Conservation (phyloP, 495 filamentous ascomycete genomes). For the Aspergillus ellipticus region DNA sequence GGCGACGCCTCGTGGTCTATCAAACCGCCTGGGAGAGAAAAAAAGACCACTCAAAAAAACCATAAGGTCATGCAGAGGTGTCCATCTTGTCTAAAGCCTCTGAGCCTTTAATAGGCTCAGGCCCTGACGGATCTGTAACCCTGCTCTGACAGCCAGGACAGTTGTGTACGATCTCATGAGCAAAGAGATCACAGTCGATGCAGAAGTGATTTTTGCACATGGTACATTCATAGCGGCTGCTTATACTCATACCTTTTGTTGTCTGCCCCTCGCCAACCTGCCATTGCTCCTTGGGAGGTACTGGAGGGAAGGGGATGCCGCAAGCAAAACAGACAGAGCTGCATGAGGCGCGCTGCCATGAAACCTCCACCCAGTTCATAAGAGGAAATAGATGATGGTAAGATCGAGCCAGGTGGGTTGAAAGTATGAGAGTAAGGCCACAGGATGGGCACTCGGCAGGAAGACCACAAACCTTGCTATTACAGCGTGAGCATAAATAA, state of each 20-base stretch:
- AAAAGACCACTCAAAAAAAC: not conserved
- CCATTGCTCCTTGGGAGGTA: conserved; percentile 40
- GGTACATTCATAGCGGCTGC: conserved; percentile 81
- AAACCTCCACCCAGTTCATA: conserved; percentile 83
- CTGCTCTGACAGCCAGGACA: conserved; percentile 88
- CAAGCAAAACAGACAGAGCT: conserved; percentile 48
- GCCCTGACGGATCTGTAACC: conserved; percentile 2
- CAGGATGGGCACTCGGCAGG: conserved; percentile 92
- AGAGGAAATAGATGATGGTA: conserved; percentile 97
- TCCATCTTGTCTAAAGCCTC: conserved; percentile 29
- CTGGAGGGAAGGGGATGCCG: conserved; percentile 49
- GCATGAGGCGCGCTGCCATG: conserved; percentile 65
- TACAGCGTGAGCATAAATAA: conserved; percentile 87
- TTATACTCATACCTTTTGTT: conserved; percentile 71
- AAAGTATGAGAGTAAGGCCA: conserved; percentile 87
- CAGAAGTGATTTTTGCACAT: conserved; percentile 87
- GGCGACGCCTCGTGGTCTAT: not conserved
- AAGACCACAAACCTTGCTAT: conserved; percentile 82
- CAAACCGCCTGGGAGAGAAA: not conserved
- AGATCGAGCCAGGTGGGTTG: conserved; percentile 90
- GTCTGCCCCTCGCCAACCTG: conserved; percentile 28
- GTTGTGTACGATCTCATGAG: conserved; percentile 90
- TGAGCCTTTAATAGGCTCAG: conserved; percentile 8
- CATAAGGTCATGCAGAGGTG: conserved; percentile 19
- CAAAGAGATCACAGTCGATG: conserved; percentile 95